These are phyloP conservation scores for Salix exigua DNA, from an alignment of 345 rosid species.

Conservation along the genomic window DNA sequence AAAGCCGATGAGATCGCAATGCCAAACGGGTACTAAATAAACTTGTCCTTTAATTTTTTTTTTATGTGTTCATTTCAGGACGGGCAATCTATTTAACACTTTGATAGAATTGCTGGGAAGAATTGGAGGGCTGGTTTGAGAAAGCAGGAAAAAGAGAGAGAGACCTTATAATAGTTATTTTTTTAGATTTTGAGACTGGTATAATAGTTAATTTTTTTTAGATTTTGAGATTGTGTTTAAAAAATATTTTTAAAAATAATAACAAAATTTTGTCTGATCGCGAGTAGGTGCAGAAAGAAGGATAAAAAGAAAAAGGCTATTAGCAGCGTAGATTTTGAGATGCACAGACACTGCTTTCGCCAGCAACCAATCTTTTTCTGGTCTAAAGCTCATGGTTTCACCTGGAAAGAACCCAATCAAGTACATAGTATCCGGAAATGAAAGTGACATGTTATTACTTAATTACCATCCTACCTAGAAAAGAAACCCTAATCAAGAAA, in stretches of 20 bases:
- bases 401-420: slow-evolving; percentile 14
- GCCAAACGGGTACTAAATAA: too few species aligned
- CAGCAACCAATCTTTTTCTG: neutral
- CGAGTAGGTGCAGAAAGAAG: neutral
- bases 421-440: neutral
- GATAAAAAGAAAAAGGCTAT: neutral
- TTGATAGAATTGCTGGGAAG: too few species aligned
- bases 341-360: neutral
- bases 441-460: slow-evolving; percentile 16
- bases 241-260: too few species aligned
- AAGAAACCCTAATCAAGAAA: slow-evolving; percentile 28
- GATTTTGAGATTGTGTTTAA: too few species aligned
- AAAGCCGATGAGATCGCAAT: too few species aligned
- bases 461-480: neutral
- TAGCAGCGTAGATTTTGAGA: neutral
- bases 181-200: too few species aligned
- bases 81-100: too few species aligned
- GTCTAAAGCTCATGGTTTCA: neutral
- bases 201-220: too few species aligned
- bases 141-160: too few species aligned
- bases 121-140: neutral
- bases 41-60: too few species aligned
- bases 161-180: too few species aligned
- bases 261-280: neutral
- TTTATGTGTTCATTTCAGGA: too few species aligned